Percentiles rank a stretch among this genome's conserved stretches.
phyloP scores from a whole-genome alignment of 2,329 filamentous ascomycete genomes.

The Zopfia rhizophila region DNA sequence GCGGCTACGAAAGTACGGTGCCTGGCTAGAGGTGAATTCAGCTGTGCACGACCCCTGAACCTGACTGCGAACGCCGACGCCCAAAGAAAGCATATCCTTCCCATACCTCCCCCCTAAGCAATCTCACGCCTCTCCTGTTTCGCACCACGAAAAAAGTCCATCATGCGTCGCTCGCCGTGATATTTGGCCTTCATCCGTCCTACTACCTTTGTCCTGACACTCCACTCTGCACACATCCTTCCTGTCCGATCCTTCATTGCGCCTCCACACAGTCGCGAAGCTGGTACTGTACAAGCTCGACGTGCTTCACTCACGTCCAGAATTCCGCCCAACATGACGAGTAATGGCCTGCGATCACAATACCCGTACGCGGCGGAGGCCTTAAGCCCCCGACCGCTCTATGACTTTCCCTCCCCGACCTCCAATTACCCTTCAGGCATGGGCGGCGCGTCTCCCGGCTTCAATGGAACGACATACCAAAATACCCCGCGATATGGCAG shows the following conservation, averaged over 20 bases:
- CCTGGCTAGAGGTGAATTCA: too few relatives aligned
- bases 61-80: conserved; percentile 11
- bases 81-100: conserved; percentile 13
- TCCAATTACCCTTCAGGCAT: conserved; percentile 51
- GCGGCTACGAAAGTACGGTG: too few relatives aligned
- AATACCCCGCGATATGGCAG: conserved; percentile 48
- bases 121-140: conserved; percentile 26
- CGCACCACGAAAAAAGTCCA: conserved; percentile 19
- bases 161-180: conserved; percentile 44
- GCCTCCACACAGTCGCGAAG: conserved; percentile 30
- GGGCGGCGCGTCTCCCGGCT: conserved; percentile 43
- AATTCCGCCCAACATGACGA: conserved; percentile 35
- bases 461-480: conserved; percentile 50
- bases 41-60: too few relatives aligned
- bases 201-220: conserved; percentile 34
- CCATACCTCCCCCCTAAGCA: conserved; percentile 18
- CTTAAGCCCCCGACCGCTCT: conserved; percentile 45
- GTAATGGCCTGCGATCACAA: conserved; percentile 48
- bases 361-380: conserved; percentile 44
- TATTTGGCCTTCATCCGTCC: conserved; percentile 32
- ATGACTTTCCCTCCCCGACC: conserved; percentile 51
- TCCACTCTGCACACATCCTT: conserved; percentile 28
- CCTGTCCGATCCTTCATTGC: conserved; percentile 31
- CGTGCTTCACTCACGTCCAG: conserved; percentile 5
- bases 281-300: conserved; percentile 11